Evolutionary conservation across 31 red algal genomes (phyloP).

Genomic region (Endocladia muricata): DNA sequence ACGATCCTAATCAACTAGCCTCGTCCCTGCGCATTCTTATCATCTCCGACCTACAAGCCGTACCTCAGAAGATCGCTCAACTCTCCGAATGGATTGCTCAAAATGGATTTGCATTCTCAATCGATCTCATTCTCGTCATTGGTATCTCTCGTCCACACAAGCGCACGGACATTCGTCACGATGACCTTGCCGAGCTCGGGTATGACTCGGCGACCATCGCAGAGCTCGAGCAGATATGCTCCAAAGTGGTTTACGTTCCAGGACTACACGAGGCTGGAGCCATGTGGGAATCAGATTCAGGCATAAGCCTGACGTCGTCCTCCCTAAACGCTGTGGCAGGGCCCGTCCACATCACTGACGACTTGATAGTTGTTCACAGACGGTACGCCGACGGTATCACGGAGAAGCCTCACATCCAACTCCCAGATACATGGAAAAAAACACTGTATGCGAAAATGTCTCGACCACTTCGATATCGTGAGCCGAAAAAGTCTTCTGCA

Average conservation of each 20-base stretch:
- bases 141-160: constrained; percentile 32
- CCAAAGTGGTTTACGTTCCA: constrained; percentile 63
- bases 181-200: constrained; percentile 24
- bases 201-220: constrained; percentile 56
- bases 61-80: constrained; percentile 51
- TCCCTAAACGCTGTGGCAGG: constrained; percentile 42
- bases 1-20: constrained; percentile 11
- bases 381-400: constrained; percentile 54
- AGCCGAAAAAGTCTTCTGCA: constrained; percentile 17
- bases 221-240: constrained; percentile 59
- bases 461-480: constrained; percentile 32
- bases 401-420: constrained; percentile 35
- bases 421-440: constrained; percentile 44
- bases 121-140: constrained; percentile 56
- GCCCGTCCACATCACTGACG: constrained; percentile 37
- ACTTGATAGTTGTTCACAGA: constrained; percentile 49
- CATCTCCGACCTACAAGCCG: constrained; percentile 46
- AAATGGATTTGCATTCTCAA: constrained; percentile 49
- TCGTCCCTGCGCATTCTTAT: constrained; percentile 37
- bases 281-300: constrained; percentile 30
- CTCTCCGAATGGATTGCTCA: constrained; percentile 56
- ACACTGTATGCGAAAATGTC: constrained; percentile 43
- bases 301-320: constrained; percentile 11
- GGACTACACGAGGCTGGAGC: constrained; percentile 46
- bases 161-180: constrained; percentile 17